Conservation (phyloP, 306 rosid species). For the Trifolium subterraneum region DNA sequence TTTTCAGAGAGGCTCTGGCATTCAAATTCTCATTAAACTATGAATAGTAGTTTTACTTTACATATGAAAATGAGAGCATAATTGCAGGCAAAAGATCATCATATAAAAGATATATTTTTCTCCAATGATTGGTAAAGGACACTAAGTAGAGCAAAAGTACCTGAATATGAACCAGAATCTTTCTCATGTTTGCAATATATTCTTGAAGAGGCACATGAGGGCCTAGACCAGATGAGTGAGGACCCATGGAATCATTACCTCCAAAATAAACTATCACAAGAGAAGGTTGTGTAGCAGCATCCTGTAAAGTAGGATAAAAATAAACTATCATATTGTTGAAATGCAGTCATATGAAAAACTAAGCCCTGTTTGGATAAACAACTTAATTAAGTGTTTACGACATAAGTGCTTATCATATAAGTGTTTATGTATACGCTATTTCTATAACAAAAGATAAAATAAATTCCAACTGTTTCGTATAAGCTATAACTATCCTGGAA, state of each 20-base stretch:
- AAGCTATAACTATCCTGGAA: not conserved
- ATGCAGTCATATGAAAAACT: slow-evolving; percentile 6
- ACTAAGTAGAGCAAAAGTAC: slow-evolving; percentile 47
- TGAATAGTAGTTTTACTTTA: slow-evolving; percentile 15
- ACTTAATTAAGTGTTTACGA: not conserved
- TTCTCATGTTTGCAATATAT: slow-evolving; percentile 74
- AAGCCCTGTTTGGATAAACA: not conserved
- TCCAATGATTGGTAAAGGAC: slow-evolving; percentile 5
- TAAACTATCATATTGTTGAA: slow-evolving; percentile 13
- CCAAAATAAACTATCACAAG: slow-evolving; percentile 92
- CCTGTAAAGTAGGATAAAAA: slow-evolving; percentile 48
- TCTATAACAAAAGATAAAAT: not conserved
- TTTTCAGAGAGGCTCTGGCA: slow-evolving; percentile 81
- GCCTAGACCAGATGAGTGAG: slow-evolving; percentile 86
- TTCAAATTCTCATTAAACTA: slow-evolving; percentile 46
- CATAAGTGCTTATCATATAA: not conserved
- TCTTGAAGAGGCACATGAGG: slow-evolving; percentile 94
- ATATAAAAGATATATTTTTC: slow-evolving; percentile 11
- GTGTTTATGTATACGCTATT: not conserved
- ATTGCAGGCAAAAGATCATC: slow-evolving; percentile 11
- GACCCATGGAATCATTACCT: slow-evolving; percentile 95
- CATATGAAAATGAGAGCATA: slow-evolving; percentile 17
- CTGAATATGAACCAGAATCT: slow-evolving; percentile 79
- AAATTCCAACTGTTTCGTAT: not conserved
- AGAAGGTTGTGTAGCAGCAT: slow-evolving; percentile 79